Evolutionary conservation across 805 yeast genomes (phyloP), one percentile per base, ranked within the genome.

Genomic region (Metschnikowia kunwiensis): DNA sequence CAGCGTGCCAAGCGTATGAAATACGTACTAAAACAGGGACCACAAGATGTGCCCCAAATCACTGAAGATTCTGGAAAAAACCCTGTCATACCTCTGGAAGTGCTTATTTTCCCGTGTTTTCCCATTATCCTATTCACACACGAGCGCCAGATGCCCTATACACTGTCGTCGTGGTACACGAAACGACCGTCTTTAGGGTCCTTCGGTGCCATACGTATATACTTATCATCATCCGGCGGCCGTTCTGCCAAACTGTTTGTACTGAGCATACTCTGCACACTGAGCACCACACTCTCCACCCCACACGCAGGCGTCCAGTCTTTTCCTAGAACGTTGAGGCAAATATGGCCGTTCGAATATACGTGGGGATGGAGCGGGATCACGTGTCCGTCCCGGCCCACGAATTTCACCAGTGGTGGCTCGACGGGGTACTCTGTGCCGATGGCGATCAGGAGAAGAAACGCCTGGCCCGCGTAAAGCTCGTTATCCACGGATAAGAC

Each of bases 301-400:
- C 74, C 64, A 42, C 78, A 77, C 0, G 78, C 80, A 0, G 86
- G 85, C 0, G 83, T 68, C 86, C 86, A 80, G 27, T 73, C 82
- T 13, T 69, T 70, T 2, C 83, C 86, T 24, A 82, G 58, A 1
- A 83, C 58, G 49, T 82, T 77, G 14, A 82, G 60, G 52, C 91
- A 82, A n/a, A 82, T 82, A 49, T 83, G 89, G 1, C 89, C 91
- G 50, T 83, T 83, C 21, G 82, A 72, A 51, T 82, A 82, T 3
- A 82, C 68, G 51, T 82, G 91, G 0, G 91, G 91, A 51, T 82
- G 88, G 3, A 80, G 48, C 1, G 91, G 91, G 3, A 82, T 71
- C n/a, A 12, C 12, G 22, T 36, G 19, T 12, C 16, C 14, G 10
- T 25, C 41, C n/a, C 24, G 25, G 4, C 5, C 5, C 13, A 40